phyloP scores from a whole-genome alignment of 495 filamentous ascomycete genomes.

The Neurospora sp. region DNA sequence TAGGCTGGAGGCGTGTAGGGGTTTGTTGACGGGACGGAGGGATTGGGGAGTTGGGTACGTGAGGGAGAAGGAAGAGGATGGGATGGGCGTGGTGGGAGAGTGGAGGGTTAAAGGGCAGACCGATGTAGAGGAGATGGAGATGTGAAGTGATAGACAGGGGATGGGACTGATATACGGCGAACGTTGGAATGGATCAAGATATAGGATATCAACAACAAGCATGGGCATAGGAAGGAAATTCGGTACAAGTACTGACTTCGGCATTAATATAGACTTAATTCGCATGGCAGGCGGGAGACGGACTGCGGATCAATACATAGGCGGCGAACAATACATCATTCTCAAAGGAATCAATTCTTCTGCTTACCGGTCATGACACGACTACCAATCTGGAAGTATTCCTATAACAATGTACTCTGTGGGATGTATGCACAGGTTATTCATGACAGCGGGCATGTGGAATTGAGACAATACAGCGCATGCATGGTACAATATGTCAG shows the following conservation, averaged over 20 bases:
- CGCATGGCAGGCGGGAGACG: background rate
- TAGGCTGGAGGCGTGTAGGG: conserved; percentile 22
- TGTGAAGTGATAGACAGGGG: background rate
- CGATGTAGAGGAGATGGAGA: background rate
- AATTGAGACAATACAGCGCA: background rate
- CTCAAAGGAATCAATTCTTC: background rate
- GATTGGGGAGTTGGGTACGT: conserved; percentile 15
- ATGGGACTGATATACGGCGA: background rate
- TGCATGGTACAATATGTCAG: background rate
- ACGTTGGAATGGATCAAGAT: background rate
- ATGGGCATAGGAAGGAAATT: background rate
- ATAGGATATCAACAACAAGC: background rate
- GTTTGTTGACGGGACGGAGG: conserved; percentile 18
- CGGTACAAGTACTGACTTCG: background rate
- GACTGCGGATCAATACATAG: background rate
- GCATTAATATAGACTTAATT: background rate
- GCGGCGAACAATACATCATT: background rate
- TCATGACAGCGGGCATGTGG: background rate
- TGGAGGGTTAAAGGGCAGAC: conserved; percentile 6
- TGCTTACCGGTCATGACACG: background rate
- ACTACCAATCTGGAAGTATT: background rate
- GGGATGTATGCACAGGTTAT: background rate
- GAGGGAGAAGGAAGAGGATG: conserved; percentile 3
- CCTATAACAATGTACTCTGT: background rate
- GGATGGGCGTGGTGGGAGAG: conserved; percentile 6